These are phyloP conservation scores for Pichia sp. DNA, from an alignment of 1,139 yeast genomes.

Conservation along the genomic window DNA sequence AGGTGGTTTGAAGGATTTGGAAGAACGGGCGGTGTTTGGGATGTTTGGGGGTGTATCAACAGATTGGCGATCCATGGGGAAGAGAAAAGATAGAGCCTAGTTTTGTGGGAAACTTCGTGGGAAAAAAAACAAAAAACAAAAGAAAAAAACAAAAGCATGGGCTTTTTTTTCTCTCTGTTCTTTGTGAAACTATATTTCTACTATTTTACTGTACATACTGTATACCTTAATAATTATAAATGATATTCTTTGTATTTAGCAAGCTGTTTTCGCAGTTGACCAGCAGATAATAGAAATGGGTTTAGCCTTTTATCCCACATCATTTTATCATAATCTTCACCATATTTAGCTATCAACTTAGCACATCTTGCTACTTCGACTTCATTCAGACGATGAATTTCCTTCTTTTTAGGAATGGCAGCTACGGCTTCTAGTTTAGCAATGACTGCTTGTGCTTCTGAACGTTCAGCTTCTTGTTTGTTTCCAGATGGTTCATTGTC, in stretches of 20 bases:
- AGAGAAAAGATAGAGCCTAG: too few species aligned
- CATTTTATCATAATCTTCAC: constrained; percentile 86
- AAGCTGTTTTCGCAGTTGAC: constrained; percentile 37
- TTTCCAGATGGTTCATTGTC: too few species aligned
- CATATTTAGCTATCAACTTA: constrained; percentile 64
- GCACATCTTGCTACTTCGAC: constrained; percentile 73
- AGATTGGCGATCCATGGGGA: not conserved
- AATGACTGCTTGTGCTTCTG: constrained; percentile 39
- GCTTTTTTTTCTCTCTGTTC: too few species aligned
- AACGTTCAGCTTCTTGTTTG: constrained; percentile 29
- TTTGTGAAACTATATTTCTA: not conserved
- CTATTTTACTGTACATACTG: not conserved
- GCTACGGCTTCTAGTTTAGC: constrained; percentile 67
- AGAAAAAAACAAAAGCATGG: too few species aligned
- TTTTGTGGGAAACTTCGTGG: not conserved
- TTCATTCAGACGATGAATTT: constrained; percentile 56
- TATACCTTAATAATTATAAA: not conserved
- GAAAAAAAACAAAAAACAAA: too few species aligned
- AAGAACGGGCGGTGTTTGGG: not conserved
- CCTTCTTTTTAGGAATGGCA: constrained; percentile 33
- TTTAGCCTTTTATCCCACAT: constrained; percentile 85
- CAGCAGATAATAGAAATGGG: constrained; percentile 76
- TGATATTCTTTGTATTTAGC: constrained; percentile 2
- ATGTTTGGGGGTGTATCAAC: not conserved
- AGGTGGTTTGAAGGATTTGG: not conserved